Base-by-base conservation (phyloP, 371 early-diverging fungal species). In the Lichtheimia corymbifera region DNA sequence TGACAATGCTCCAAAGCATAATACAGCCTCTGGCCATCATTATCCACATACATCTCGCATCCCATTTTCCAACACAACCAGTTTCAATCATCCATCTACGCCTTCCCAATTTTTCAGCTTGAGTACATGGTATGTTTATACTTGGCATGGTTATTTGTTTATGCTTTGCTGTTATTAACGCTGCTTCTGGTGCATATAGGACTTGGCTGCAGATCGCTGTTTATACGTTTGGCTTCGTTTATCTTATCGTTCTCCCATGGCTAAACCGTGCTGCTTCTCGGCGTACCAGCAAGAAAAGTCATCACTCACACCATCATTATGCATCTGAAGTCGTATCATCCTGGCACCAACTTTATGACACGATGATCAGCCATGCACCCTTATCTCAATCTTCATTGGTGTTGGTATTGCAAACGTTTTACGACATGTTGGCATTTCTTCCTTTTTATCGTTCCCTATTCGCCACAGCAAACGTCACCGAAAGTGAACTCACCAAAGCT, bases 221-320 rank as follows among this genome's bases (percentile, higher is more conserved):
- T 12, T 74, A 66, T 52, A 50, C 67, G 15, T 42, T 65, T 52
- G 72, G 67, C 50, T 55, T 71, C 35, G 20, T 69, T 12, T 74
- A 74, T 50, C 55, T 69, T 40, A 66, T 56, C 14, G 24, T 74
- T 18, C 24, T 71, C 43, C 75, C 72, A 3, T n/a, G 70, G 43
- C 14, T 66, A 15, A 50, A 64, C 4, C 63, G 62, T 74, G n/a
- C 71, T 63, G 30, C 70, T 69, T 28, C 43, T 30, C 57, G 61
- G 11, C 62, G 66, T 24, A 53, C 67, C 9, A 56, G 24, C 11
- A 52, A 61, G 27, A 50, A 41, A 28, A 62, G 56, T 20, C 63
- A 61, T 45, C 40, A 55, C 9, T 63, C 49, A 9, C 74, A 74
- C 15, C 65, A 67, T 50, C 71, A 74, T 53, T 71, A 74, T 45